Evolutionary conservation across 345 rosid species (phyloP).

Genomic region (Syzygium aqueum): DNA sequence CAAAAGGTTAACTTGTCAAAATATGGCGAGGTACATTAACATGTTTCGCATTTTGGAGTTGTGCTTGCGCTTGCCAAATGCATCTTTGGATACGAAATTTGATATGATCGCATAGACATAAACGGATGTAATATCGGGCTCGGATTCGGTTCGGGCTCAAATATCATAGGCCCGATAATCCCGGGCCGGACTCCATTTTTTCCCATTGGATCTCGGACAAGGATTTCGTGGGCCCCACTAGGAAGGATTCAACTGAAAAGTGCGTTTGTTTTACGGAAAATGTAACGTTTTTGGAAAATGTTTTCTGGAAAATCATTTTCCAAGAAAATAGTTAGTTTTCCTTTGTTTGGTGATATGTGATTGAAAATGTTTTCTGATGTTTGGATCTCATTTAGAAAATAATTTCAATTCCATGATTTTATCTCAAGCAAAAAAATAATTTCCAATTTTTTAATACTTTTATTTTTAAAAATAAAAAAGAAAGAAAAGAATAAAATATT

Average conservation of each 20-base stretch:
- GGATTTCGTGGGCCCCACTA: not conserved
- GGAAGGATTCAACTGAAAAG: not conserved
- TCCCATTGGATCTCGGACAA: not conserved
- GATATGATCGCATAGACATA: not conserved
- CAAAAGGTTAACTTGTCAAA: not conserved
- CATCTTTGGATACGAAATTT: not conserved
- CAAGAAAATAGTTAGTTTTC: too few species aligned
- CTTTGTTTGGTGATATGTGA: too few species aligned
- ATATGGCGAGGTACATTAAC: not conserved
- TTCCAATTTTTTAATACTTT: too few species aligned
- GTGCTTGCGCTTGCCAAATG: not conserved
- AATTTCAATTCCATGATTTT: too few species aligned
- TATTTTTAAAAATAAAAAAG: too few species aligned
- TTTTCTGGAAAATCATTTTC: too few species aligned
- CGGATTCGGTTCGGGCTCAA: not conserved
- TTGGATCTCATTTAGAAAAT: too few species aligned
- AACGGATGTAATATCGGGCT: not conserved
- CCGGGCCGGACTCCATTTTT: not conserved
- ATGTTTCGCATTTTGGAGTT: not conserved
- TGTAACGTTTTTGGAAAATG: too few species aligned
- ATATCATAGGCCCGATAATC: not conserved
- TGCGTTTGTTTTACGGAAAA: too few species aligned
- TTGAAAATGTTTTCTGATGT: too few species aligned
- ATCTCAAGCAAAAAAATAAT: too few species aligned
- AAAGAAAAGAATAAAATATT: too few species aligned